Evolutionary conservation across 2,329 filamentous ascomycete species (phyloP), one percentile per base, ranked within the genome.

Genomic region (Aspergillus terreus): DNA sequence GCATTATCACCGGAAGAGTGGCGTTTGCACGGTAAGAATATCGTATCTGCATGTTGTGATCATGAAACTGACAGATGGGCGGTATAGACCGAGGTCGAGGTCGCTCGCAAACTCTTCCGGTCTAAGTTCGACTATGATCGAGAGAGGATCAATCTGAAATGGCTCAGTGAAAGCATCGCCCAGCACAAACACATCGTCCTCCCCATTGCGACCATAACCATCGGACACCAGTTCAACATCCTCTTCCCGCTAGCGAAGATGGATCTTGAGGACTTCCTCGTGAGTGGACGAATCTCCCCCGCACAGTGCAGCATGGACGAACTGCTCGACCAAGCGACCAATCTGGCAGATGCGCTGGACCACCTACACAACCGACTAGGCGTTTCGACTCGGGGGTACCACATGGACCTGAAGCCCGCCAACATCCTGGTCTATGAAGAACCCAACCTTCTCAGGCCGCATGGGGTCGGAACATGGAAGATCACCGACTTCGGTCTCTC

Each of bases 401-500:
- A 38, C 35, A 38, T 17, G 35, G 58, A 63, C 36, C 51, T 63
- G 6, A 63, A 62, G 30, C 59, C 60, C 2, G 49, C 52, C 7
- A 64, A 63, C 33, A 60, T 65, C 17, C 49, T 65, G 2, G 47
- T 64, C 1, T 61, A 57, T 38, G 25, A 14, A 12, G 5, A 45
- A 12, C 30, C 33, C 9, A 9, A 27, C 6, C 9, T 5, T 9
- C 25, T 9, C 6, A 12, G 35, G 2, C 4, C n/a, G 25, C 9
- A 3, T 5, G 12, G 36, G 6, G 57, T 61, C 2, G 60, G 63
- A 9, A 50, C 46, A 21, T 64, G 63, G 63, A 61, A 51, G 47
- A 63, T 65, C n/a, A 44, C 55, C 0, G 62, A 65, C 44, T 65
- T 65, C 32, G 60, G 62, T 2, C 52, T 59, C 9, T 63, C 60